Evolutionary conservation across 352 stramenopile genomes (phyloP).

Genomic region (Pythium phragmiticola): DNA sequence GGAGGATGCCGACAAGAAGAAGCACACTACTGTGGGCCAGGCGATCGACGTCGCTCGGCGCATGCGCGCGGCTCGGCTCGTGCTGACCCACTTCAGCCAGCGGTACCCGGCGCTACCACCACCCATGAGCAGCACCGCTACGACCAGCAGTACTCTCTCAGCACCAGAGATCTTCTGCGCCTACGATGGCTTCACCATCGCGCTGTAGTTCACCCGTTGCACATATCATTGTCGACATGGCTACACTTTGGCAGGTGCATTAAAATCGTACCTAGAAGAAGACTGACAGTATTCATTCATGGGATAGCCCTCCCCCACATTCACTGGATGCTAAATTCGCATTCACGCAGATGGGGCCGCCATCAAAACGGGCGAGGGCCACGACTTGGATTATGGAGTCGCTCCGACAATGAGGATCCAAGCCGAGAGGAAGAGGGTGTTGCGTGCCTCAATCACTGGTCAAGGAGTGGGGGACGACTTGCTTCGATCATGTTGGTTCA

Average conservation of each 20-base stretch:
- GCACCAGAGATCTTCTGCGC: conserved; percentile 32
- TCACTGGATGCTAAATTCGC: conserved; percentile 11
- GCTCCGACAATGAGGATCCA: neutral
- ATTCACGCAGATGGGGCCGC: conserved; percentile 8
- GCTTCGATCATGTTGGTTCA: too few relatives aligned
- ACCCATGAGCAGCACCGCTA: conserved; percentile 14
- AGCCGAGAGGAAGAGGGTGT: too few relatives aligned
- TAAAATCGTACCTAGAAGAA: conserved; percentile 10
- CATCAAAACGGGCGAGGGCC: neutral
- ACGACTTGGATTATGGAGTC: too few relatives aligned
- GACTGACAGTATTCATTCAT: conserved; percentile 2
- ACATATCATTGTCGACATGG: conserved; percentile 6
- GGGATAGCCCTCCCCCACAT: conserved; percentile 15
- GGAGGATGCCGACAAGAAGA: conserved; percentile 91
- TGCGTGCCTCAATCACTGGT: too few relatives aligned
- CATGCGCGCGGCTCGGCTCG: conserved; percentile 77
- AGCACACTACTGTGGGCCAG: conserved; percentile 93
- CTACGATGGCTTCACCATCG: conserved; percentile 37
- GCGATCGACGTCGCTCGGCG: conserved; percentile 79
- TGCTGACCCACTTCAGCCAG: conserved; percentile 97
- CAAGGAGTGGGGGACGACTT: too few relatives aligned
- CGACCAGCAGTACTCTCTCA: neutral
- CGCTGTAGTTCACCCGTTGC: neutral
- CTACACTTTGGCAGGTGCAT: conserved; percentile 19
- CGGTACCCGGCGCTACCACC: conserved; percentile 63